Evolutionary conservation across 2,329 filamentous ascomycete genomes (phyloP), one percentile per base, ranked within the genome.

Genomic region (Botrytis galanthina): DNA sequence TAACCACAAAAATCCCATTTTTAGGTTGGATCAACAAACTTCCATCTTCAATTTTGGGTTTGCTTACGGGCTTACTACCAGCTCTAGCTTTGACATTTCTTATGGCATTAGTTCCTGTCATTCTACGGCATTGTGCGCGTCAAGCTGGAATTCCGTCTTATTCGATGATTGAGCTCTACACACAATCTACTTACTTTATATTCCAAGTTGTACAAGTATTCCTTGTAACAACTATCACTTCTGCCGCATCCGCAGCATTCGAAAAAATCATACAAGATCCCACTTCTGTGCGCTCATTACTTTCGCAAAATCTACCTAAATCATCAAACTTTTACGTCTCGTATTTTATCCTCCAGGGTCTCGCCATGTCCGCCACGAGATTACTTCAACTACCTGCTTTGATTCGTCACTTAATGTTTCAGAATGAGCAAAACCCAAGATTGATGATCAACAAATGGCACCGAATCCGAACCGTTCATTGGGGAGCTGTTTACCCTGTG

Each of bases 261-360:
- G 83, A 82, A 1, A 75, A 84, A 26, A 86, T 90, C 54, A 84
- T 89, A 57, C 71, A 84, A 3, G 69, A 89, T 1, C 88, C 89
- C 6, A 77, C 82, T 12, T 81, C 81, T 1, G 84, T 87, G 10
- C 84, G 86, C 1, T 81, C 77, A 3, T 77, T 90, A 64, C 83
- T 91, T 5, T 87, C 89, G 1, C 76, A 85, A 26, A 86, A 89
- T 64, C 84, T 92, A 3, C 90, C 90, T 3, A 85, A 83, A 42
- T 88, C 89, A 3, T 89, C 89, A 48, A 92, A 91, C 78, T 92
- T 92, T 79, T 92, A 92, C 79, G 85, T 92, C 14, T 88, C 88
- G 0, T 92, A 92, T 80, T 90, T 92, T 74, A 85, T 92, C 54
- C 82, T 92, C 2, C 90, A 92, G 79, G 90, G 90, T 2, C 82